Conservation (phyloP, 164 flowering plant species). For the Chimonanthus salicifolius region DNA sequence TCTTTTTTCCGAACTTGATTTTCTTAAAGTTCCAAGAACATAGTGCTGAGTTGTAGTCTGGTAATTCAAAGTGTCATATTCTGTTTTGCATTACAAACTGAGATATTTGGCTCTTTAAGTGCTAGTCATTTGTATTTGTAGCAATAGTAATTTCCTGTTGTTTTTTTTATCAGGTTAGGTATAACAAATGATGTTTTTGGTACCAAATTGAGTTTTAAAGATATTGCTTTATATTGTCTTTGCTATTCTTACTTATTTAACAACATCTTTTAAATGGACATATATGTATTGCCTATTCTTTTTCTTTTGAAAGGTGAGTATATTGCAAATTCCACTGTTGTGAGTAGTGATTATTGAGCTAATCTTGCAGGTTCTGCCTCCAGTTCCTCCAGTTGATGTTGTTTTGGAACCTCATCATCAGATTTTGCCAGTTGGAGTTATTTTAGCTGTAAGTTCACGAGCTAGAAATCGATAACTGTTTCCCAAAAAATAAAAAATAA, state of each 20-base stretch:
- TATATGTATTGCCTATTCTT: background rate
- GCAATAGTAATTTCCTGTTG: background rate
- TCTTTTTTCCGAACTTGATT: background rate
- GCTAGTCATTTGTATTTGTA: background rate
- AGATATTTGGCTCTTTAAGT: too few species aligned
- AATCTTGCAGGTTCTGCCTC: constrained; percentile 62
- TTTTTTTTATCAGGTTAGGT: background rate
- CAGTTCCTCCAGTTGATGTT: constrained; percentile 64
- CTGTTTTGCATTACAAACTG: too few species aligned
- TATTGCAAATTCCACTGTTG: too few species aligned
- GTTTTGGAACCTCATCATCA: constrained; percentile 59
- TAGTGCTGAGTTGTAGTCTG: background rate
- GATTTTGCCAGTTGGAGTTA: constrained; percentile 66
- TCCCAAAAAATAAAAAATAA: background rate
- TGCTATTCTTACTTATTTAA: background rate
- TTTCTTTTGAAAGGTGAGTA: too few species aligned
- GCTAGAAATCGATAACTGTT: too few species aligned
- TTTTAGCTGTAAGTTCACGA: constrained; percentile 61
- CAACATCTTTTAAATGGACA: background rate
- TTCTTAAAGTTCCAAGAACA: background rate
- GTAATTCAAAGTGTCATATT: too few species aligned
- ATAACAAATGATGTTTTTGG: background rate
- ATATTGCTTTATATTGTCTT: too few species aligned
- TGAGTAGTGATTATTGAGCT: background rate
- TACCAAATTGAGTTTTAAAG: background rate